Conservation (phyloP, 2,329 filamentous ascomycete species). For the Rutstroemia sydowiana region DNA sequence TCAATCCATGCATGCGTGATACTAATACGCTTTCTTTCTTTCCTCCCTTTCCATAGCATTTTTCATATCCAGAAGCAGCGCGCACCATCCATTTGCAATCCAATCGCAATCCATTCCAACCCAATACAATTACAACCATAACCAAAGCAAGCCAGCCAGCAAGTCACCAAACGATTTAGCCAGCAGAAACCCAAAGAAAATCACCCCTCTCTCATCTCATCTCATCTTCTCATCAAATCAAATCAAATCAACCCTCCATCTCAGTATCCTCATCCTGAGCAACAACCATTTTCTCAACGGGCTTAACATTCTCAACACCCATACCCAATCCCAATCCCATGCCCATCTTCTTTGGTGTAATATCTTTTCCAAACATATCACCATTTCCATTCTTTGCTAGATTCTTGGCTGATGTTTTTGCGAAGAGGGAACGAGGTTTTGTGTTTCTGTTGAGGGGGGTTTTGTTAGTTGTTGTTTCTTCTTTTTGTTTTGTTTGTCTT, state of each 20-base stretch:
- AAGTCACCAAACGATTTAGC: too few relatives aligned
- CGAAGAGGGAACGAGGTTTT: conserved; percentile 63
- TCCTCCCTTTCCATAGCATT: neutral
- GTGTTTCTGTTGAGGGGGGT: conserved; percentile 40
- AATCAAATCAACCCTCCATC: neutral
- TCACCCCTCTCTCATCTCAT: neutral
- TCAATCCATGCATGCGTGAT: neutral
- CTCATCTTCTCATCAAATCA: neutral
- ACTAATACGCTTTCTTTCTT: conserved; percentile 7
- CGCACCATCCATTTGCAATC: too few relatives aligned
- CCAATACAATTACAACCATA: too few relatives aligned
- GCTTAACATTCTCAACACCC: too few relatives aligned
- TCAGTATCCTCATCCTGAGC: neutral
- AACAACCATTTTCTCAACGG: too few relatives aligned
- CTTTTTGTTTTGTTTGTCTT: too few relatives aligned
- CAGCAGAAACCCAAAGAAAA: neutral
- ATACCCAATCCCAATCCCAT: too few relatives aligned
- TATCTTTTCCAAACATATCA: conserved; percentile 21
- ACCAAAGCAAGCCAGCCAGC: neutral
- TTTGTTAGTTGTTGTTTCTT: conserved; percentile 13
- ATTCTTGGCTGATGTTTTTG: conserved; percentile 58
- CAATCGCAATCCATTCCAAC: neutral
- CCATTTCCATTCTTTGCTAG: conserved; percentile 28
- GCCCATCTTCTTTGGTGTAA: neutral
- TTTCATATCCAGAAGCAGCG: neutral